These are phyloP conservation scores for Eucalyptus microcorys DNA, from an alignment of 345 rosid species.

Conservation along the genomic window DNA sequence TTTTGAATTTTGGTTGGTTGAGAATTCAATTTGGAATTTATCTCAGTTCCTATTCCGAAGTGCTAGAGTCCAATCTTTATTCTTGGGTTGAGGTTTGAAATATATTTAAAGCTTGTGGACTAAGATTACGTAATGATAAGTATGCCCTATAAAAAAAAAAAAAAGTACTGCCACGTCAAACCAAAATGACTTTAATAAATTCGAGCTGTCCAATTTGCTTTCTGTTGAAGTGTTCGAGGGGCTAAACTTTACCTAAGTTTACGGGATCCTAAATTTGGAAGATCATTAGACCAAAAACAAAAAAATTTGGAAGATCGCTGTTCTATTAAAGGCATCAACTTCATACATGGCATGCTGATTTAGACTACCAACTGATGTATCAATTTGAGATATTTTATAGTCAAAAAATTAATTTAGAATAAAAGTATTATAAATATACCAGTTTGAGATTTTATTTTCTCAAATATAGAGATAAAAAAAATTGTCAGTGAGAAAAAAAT, in stretches of 20 bases:
- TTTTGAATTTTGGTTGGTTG: neutral
- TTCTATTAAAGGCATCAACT: neutral
- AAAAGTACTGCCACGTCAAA: neutral
- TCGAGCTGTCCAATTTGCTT: neutral
- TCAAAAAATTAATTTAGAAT: too few species aligned
- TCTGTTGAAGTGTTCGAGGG: neutral
- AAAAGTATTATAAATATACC: accelerated
- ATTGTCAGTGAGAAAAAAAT: neutral
- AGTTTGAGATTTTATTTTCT: too few species aligned
- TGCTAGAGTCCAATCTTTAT: neutral
- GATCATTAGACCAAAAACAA: too few species aligned
- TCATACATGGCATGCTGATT: neutral
- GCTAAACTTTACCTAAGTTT: neutral
- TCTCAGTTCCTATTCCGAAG: neutral
- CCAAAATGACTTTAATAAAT: neutral
- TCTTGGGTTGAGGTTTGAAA: neutral
- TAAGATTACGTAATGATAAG: neutral
- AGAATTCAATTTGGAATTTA: neutral
- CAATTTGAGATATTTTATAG: too few species aligned
- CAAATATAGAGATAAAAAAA: neutral
- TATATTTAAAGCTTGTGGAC: neutral
- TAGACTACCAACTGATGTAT: neutral
- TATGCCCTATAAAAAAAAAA: neutral
- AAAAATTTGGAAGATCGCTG: neutral
- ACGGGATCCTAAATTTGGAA: neutral